Evolutionary conservation across 2,329 filamentous ascomycete species (phyloP).

Genomic region (Tothia fuscella): DNA sequence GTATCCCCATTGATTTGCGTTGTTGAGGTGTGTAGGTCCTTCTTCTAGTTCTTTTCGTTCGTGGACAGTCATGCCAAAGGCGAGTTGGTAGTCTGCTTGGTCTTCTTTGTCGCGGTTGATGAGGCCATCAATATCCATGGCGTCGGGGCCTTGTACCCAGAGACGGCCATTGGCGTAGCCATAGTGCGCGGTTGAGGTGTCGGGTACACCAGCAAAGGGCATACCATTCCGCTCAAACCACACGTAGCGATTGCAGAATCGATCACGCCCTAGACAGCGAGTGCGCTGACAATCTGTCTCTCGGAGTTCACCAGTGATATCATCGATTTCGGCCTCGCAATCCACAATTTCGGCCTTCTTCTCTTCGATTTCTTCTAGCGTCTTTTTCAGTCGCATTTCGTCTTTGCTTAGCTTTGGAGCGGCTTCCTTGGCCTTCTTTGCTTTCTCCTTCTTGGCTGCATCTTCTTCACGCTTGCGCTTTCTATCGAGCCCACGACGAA

Average conservation of each 20-base stretch:
- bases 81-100: constrained; percentile 61
- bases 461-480: constrained; percentile 62
- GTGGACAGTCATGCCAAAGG: constrained; percentile 70
- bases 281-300: constrained; percentile 90
- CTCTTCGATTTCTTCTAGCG: constrained; percentile 80
- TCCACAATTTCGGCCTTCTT: constrained; percentile 69
- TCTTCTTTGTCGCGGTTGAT: constrained; percentile 64
- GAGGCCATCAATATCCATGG: constrained; percentile 74
- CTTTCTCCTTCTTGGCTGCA: constrained; percentile 49
- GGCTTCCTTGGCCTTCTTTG: constrained; percentile 48
- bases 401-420: constrained; percentile 51
- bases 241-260: constrained; percentile 97
- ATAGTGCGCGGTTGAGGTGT: constrained; percentile 75
- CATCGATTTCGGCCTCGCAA: constrained; percentile 73
- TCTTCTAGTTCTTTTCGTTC: constrained; percentile 82
- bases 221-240: constrained; percentile 99
- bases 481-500: constrained; percentile 45
- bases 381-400: constrained; percentile 77
- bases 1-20: constrained; percentile 79
- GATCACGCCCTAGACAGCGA: constrained; percentile 78
- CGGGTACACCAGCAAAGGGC: constrained; percentile 81
- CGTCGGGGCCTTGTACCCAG: constrained; percentile 92
- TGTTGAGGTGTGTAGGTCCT: constrained; percentile 64
- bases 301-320: constrained; percentile 81
- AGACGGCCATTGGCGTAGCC: constrained; percentile 88